These are phyloP conservation scores for Glycyrrhiza uralensis DNA, from an alignment of 306 rosid species.

Conservation along the genomic window DNA sequence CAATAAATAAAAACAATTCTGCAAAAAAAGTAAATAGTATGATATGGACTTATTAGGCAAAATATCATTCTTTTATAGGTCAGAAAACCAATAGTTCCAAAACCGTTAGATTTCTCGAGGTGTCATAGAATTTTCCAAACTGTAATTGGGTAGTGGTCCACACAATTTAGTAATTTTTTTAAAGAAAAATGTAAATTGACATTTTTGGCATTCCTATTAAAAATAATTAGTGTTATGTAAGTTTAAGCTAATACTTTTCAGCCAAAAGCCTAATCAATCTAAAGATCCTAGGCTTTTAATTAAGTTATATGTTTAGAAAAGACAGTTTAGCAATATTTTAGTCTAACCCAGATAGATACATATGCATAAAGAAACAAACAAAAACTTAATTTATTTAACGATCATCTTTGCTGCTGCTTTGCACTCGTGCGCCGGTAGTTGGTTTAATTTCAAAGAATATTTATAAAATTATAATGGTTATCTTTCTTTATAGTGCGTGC, in stretches of 20 bases:
- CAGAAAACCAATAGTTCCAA: no score
- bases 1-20: no score
- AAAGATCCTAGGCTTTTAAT: conserved; percentile 11
- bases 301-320: conserved; percentile 22
- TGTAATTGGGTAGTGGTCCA: background rate
- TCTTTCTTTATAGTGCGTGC: conserved; percentile 22
- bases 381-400: background rate
- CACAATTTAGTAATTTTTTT: background rate
- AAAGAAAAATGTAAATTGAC: no score
- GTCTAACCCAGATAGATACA: background rate
- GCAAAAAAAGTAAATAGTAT: no score
- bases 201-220: no score
- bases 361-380: background rate
- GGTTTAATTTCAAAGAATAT: conserved; percentile 6
- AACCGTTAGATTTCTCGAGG: no score
- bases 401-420: no score
- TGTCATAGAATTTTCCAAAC: no score
- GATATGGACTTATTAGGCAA: no score
- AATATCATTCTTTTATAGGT: no score
- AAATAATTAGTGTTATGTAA: background rate
- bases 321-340: conserved; percentile 22
- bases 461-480: conserved; percentile 6
- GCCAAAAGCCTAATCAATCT: conserved; percentile 16
- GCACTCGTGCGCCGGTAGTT: conserved; percentile 39
- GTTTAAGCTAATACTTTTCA: background rate